These are phyloP conservation scores for Eragrostis nindensis DNA, from an alignment of 176 grass and related monocot genomes.

Conservation along the genomic window DNA sequence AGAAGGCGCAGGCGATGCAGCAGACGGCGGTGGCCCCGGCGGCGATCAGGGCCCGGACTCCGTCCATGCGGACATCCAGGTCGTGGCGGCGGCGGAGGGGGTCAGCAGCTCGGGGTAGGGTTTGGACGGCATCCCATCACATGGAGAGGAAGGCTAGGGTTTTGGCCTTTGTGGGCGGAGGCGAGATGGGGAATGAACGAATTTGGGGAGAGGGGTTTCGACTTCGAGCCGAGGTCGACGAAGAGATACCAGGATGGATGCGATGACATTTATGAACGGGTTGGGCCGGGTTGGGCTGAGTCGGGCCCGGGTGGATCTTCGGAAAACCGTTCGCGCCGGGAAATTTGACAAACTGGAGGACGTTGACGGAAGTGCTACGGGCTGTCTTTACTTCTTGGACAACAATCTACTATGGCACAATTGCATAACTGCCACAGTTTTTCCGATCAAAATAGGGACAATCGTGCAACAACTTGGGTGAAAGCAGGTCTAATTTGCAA, in stretches of 20 bases:
- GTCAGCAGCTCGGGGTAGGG: conserved; percentile 34
- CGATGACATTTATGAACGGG: conserved; percentile 9
- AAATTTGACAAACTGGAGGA: no score
- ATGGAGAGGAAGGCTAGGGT: conserved; percentile 59
- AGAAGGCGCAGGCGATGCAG: conserved; percentile 61
- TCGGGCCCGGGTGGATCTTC: neutral
- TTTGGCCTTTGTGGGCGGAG: conserved; percentile 37
- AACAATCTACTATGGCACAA: no score
- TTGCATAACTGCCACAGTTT: no score
- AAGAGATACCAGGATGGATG: neutral
- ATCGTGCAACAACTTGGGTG: no score
- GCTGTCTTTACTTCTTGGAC: no score
- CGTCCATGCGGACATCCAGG: conserved; percentile 78
- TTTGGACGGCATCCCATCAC: conserved; percentile 65
- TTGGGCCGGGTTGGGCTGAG: neutral
- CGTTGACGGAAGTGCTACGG: no score
- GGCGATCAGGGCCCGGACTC: conserved; percentile 74
- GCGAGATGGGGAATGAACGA: conserved; percentile 34
- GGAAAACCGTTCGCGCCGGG: neutral
- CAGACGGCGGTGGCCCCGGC: conserved; percentile 70
- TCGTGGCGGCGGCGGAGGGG: conserved; percentile 16
- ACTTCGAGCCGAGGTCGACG: conserved; percentile 26
- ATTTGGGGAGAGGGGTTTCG: conserved; percentile 1
- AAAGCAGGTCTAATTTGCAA: no score
- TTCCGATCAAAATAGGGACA: no score